phyloP scores from a whole-genome alignment of 495 filamentous ascomycete genomes.

The Hypoxylon trugodes region DNA sequence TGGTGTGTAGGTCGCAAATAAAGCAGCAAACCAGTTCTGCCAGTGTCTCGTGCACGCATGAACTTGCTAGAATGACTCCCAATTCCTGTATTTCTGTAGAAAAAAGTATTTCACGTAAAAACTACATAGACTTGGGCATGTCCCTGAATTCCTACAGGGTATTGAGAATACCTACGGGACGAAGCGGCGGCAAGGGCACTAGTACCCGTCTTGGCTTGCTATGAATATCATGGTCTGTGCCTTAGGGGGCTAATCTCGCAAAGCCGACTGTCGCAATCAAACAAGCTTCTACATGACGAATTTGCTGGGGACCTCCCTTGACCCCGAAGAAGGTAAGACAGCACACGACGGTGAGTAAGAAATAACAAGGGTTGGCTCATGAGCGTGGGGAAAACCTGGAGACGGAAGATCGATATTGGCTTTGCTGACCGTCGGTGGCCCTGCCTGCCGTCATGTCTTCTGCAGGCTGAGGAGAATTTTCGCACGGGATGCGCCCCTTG shows the following conservation, averaged over 20 bases:
- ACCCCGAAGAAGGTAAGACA: slow-evolving; percentile 33
- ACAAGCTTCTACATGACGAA: slow-evolving; percentile 36
- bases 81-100: neutral
- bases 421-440: slow-evolving; percentile 28
- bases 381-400: slow-evolving; percentile 41
- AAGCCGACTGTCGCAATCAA: slow-evolving; percentile 20
- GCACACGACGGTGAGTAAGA: slow-evolving; percentile 37
- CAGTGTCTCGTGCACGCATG: slow-evolving; percentile 28
- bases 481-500: slow-evolving; percentile 10
- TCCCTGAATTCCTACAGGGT: too few species aligned
- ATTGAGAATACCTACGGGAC: slow-evolving; percentile 22
- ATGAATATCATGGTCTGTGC: slow-evolving; percentile 26
- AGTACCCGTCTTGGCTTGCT: slow-evolving; percentile 41
- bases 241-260: slow-evolving; percentile 14
- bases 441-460: slow-evolving; percentile 24
- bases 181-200: slow-evolving; percentile 35
- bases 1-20: neutral
- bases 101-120: too few species aligned
- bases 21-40: neutral
- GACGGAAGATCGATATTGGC: slow-evolving; percentile 17
- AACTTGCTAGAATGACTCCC: slow-evolving; percentile 9
- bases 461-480: slow-evolving; percentile 27
- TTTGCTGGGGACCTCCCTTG: slow-evolving; percentile 14
- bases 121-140: too few species aligned
- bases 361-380: slow-evolving; percentile 17